These are phyloP conservation scores for Mortierella alpina DNA, from an alignment of 192 early-diverging fungal species.

Conservation along the genomic window DNA sequence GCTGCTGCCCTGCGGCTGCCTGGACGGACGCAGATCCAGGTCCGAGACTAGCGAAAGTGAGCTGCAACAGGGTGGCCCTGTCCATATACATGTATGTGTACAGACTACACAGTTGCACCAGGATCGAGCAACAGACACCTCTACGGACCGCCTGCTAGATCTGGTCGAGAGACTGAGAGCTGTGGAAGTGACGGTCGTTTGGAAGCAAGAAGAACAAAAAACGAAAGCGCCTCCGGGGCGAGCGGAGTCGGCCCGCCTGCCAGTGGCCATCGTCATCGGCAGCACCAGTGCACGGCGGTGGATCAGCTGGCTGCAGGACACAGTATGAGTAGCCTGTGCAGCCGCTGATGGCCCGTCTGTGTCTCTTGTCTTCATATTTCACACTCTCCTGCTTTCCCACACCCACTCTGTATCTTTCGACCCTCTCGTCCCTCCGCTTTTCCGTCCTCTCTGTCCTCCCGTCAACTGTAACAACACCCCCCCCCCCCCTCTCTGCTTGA, in stretches of 20 bases:
- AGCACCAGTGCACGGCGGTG: not conserved
- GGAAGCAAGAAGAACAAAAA: slow-evolving; percentile 32
- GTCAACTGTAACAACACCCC: not conserved
- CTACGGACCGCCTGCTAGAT: not conserved
- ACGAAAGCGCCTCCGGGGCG: no score
- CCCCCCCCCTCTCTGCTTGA: no score
- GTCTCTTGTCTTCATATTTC: not conserved
- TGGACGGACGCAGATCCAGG: no score
- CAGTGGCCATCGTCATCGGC: not conserved
- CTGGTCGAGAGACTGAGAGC: not conserved
- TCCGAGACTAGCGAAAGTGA: no score
- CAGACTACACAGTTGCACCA: no score
- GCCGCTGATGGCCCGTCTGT: no score
- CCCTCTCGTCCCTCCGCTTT: not conserved
- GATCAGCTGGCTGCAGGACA: not conserved
- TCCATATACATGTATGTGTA: no score
- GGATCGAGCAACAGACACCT: no score
- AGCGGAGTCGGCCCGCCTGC: no score
- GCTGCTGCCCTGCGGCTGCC: no score
- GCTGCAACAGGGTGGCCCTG: not conserved
- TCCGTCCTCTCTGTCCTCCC: not conserved
- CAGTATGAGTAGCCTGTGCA: no score
- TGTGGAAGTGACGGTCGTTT: slow-evolving; percentile 29
- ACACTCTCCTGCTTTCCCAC: not conserved
- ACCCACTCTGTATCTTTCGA: not conserved